These are phyloP conservation scores for Wallacemonas rigidus DNA, from an alignment of 208 protist species.

Conservation along the genomic window DNA sequence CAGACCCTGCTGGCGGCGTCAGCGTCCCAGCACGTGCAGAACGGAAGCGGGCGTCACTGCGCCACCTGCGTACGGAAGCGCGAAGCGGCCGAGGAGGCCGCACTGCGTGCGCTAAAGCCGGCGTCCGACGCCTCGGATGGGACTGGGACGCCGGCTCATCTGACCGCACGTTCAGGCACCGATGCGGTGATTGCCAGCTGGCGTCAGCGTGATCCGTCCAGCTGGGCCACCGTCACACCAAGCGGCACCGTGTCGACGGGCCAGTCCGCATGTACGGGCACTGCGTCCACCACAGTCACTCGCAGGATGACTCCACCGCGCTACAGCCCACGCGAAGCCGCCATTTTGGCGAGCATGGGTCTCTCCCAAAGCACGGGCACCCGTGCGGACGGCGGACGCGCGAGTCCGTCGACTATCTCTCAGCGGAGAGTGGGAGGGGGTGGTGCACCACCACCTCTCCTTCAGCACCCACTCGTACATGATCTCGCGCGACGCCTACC, in stretches of 20 bases:
- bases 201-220: slow-evolving; percentile 3
- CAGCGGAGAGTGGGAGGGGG: neutral
- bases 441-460: slow-evolving; percentile 3
- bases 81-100: neutral
- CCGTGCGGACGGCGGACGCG: neutral
- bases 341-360: slow-evolving; percentile 1
- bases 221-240: neutral
- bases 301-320: neutral
- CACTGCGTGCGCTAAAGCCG: no score
- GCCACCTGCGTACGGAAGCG: neutral
- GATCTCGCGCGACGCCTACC: slow-evolving; percentile 27
- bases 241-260: neutral
- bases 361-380: neutral
- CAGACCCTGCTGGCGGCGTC: no score
- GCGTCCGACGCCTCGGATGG: no score
- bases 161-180: neutral
- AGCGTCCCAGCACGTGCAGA: neutral
- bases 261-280: neutral
- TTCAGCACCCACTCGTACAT: slow-evolving; percentile 15
- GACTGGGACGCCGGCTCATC: no score
- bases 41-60: neutral
- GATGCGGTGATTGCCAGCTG: neutral
- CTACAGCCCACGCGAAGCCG: slow-evolving; percentile 6
- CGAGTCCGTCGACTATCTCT: no score
- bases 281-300: neutral